Evolutionary conservation across 768 basidiomycete species (phyloP).

Genomic region (Leccinum disarticulatum): DNA sequence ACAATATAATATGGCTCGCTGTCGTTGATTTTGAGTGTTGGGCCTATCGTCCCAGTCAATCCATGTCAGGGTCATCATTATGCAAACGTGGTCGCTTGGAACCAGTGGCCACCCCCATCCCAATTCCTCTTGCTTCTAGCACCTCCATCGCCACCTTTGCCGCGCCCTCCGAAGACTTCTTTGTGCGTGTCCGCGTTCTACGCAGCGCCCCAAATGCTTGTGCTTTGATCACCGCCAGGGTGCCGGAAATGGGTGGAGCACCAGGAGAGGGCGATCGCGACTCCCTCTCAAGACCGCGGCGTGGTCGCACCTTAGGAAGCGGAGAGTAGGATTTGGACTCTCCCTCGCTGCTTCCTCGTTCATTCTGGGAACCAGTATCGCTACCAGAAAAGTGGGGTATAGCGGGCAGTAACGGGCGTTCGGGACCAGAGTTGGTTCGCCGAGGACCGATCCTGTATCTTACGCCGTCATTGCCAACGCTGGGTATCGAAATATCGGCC

Average conservation of each 20-base stretch:
- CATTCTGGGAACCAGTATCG: constrained; percentile 52
- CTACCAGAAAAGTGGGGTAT: constrained; percentile 49
- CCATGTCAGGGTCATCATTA: constrained; percentile 50
- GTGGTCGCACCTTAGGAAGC: constrained; percentile 45
- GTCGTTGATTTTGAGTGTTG: constrained; percentile 17
- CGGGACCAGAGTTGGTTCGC: constrained; percentile 47
- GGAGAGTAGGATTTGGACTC: constrained; percentile 45
- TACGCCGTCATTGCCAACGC: constrained; percentile 51
- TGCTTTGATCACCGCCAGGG: constrained; percentile 87
- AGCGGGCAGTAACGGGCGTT: constrained; percentile 48
- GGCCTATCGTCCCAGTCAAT: constrained; percentile 19
- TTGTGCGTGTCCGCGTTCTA: constrained; percentile 71
- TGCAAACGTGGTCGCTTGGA: constrained; percentile 48
- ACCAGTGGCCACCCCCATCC: constrained; percentile 42
- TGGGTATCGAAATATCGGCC: constrained; percentile 62
- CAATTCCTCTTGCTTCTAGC: constrained; percentile 77
- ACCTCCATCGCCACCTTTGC: constrained; percentile 77
- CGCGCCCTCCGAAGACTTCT: constrained; percentile 68
- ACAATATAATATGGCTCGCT: constrained; percentile 29
- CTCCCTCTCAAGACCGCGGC: constrained; percentile 48
- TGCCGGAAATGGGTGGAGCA: constrained; percentile 62
- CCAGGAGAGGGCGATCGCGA: constrained; percentile 49
- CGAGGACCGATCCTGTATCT: constrained; percentile 59
- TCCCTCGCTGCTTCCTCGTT: constrained; percentile 56
- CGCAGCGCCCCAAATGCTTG: constrained; percentile 86